Base-by-base conservation (phyloP, 495 filamentous ascomycete genomes). In the Podospora comata region DNA sequence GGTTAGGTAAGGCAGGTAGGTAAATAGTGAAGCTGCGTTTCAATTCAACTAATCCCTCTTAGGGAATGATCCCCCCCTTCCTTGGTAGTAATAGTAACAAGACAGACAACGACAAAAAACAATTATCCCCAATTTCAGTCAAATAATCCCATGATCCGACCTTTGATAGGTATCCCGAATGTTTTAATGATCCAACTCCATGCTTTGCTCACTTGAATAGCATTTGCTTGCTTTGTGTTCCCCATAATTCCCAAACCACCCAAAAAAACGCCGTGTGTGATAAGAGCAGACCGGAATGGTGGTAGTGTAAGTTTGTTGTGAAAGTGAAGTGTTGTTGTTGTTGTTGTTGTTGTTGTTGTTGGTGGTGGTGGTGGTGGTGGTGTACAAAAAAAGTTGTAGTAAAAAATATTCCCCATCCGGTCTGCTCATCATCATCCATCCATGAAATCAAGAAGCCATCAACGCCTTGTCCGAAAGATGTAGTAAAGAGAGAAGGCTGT, bases 401-500 rank as follows among this genome's bases (percentile, higher is more conserved):
- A 11, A 48, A 48, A 13, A 48, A 0, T 5, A 7, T 56, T 19
- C 55, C 23, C 19, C 23, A 58, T 58, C 55, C 23, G 55, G n/a
- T 26, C 55, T 19, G n/a, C 23, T 26, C 55, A 26, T 20, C 23
- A 56, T 19, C 54, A 5, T 11, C 55, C n/a, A 58, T 23, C 23
- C 23, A 58, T 19, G 4, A 18, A 58, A 19, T 18, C 13, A 19
- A 58, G n/a, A 58, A 26, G 55, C 55, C 55, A 26, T 58, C 7
- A 58, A 26, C 55, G n/a, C 23, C 55, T 19, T 20, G 11, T 18
- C 55, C 13, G 13, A 5, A 19, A 20, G 23, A 5, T 20, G 15
- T 58, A n/a, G 5, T 58, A n/a, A 58, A 54, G 18, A 26, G 26
- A 55, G 60, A 57, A 58, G 44, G 44, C 30, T 61, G 61, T 70